Conservation (phyloP, 495 filamentous ascomycete species). For the Tuber calosporum region DNA sequence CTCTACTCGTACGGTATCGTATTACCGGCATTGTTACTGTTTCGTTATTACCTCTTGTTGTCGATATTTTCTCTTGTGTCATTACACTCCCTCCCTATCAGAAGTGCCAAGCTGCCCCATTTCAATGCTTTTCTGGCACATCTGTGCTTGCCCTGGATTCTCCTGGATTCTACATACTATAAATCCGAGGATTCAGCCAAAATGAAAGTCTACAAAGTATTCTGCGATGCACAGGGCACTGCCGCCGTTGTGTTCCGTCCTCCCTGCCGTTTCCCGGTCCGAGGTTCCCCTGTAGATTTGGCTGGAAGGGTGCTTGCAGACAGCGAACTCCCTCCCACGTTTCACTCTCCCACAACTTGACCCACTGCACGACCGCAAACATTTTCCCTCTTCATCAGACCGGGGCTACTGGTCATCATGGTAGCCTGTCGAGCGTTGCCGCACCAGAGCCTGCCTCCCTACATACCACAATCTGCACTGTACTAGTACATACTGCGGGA, state of each 20-base stretch:
- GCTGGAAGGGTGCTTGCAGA: not conserved
- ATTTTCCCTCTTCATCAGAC: not conserved
- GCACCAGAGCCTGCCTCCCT: not conserved
- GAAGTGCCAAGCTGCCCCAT: no score
- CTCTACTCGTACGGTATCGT: no score
- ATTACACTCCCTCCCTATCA: no score
- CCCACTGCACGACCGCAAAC: not conserved
- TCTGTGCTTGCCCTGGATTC: no score
- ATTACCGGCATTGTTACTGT: no score
- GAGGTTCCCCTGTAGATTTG: not conserved
- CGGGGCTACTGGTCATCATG: not conserved
- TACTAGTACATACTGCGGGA: not conserved
- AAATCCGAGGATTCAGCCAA: no score
- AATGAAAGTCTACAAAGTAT: no score
- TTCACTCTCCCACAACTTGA: not conserved
- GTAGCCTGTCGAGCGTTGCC: not conserved
- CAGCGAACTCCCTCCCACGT: not conserved
- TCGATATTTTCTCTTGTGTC: no score
- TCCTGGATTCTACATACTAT: no score
- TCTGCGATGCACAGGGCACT: not conserved
- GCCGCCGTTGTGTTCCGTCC: not conserved
- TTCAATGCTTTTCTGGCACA: no score
- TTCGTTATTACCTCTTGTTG: no score
- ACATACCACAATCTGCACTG: not conserved
- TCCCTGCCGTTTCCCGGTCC: not conserved